Percentiles rank a stretch among this genome's conserved stretches.
phyloP scores from a whole-genome alignment of 2,329 filamentous ascomycete species.

The Lasiodiplodia sp. region DNA sequence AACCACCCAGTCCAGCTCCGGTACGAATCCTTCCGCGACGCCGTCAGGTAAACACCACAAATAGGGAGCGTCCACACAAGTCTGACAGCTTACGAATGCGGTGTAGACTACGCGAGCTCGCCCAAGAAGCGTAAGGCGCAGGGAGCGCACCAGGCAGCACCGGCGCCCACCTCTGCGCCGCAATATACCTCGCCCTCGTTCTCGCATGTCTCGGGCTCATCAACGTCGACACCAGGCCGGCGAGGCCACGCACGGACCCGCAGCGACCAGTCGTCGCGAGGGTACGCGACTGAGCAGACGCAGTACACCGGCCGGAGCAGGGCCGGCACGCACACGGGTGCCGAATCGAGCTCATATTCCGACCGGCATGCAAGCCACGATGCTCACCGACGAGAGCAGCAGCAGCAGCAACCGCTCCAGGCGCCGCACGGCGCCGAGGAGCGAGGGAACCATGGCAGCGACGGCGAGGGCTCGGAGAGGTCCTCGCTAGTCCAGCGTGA shows the following conservation, averaged over 20 bases:
- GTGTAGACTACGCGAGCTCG: conserved; percentile 72
- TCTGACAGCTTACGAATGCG: conserved; percentile 54
- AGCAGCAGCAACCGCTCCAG: conserved; percentile 13
- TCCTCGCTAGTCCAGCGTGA: conserved; percentile 27
- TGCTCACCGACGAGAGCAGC: conserved; percentile 18
- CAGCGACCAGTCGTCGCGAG: conserved; percentile 28
- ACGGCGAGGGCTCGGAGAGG: conserved; percentile 20
- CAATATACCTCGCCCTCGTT: conserved; percentile 45
- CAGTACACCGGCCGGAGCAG: conserved; percentile 27
- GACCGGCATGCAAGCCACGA: conserved; percentile 29
- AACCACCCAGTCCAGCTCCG: conserved; percentile 65
- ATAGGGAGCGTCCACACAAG: conserved; percentile 42
- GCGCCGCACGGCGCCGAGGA: conserved; percentile 9
- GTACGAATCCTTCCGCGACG: conserved; percentile 72
- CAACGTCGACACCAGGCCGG: conserved; percentile 27
- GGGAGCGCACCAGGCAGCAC: conserved; percentile 59
- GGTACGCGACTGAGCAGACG: conserved; percentile 16
- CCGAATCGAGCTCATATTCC: conserved; percentile 27
- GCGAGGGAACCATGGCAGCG: conserved; percentile 13
- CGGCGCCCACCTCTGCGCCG: conserved; percentile 59
- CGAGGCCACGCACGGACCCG: conserved; percentile 30
- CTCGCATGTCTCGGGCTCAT: conserved; percentile 28
- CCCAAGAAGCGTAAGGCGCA: conserved; percentile 85
- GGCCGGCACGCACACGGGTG: conserved; percentile 26
- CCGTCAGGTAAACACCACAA: conserved; percentile 68